Evolutionary conservation across 495 filamentous ascomycete species (phyloP).

Genomic region (Pseudoneurospora amorphoporcata): DNA sequence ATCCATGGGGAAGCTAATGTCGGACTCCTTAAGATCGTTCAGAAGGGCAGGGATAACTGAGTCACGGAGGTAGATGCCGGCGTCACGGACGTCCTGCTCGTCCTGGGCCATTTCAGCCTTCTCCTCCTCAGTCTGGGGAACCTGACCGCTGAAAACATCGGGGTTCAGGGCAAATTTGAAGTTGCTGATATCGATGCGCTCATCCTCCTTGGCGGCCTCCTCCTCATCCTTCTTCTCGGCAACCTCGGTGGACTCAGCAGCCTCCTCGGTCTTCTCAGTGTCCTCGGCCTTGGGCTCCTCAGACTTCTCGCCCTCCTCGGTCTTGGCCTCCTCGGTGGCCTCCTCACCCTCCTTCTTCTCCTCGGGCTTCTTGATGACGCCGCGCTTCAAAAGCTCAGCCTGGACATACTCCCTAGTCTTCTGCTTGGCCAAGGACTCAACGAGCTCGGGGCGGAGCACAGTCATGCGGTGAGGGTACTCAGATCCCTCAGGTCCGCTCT

Average conservation of each 20-base stretch:
- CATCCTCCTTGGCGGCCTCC: slow-evolving; percentile 27
- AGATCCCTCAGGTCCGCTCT: slow-evolving; percentile 37
- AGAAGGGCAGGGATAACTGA: slow-evolving; percentile 63
- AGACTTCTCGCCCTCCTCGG: slow-evolving; percentile 10
- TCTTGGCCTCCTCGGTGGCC: slow-evolving; percentile 17
- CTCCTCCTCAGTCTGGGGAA: slow-evolving; percentile 81
- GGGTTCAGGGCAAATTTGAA: slow-evolving; percentile 89
- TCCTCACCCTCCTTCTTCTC: slow-evolving; percentile 13
- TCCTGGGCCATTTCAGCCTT: slow-evolving; percentile 77
- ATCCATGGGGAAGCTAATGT: slow-evolving; percentile 97
- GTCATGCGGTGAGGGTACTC: slow-evolving; percentile 94
- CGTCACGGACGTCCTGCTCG: slow-evolving; percentile 77
- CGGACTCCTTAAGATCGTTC: slow-evolving; percentile 78
- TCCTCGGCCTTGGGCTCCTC: slow-evolving; percentile 23
- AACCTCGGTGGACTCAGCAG: slow-evolving; percentile 8
- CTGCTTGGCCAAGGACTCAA: slow-evolving; percentile 69
- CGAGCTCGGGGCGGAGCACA: slow-evolving; percentile 76
- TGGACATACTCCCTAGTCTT: slow-evolving; percentile 84
- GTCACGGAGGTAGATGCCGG: slow-evolving; percentile 65
- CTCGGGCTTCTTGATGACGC: slow-evolving; percentile 21
- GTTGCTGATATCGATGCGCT: slow-evolving; percentile 67
- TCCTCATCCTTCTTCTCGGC: slow-evolving; percentile 22
- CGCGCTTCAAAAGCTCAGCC: slow-evolving; percentile 54
- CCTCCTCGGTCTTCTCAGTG: slow-evolving; percentile 13
- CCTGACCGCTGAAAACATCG: slow-evolving; percentile 88